These are phyloP conservation scores for Kwoniella botswanensis DNA, from an alignment of 768 basidiomycete genomes.

Conservation along the genomic window DNA sequence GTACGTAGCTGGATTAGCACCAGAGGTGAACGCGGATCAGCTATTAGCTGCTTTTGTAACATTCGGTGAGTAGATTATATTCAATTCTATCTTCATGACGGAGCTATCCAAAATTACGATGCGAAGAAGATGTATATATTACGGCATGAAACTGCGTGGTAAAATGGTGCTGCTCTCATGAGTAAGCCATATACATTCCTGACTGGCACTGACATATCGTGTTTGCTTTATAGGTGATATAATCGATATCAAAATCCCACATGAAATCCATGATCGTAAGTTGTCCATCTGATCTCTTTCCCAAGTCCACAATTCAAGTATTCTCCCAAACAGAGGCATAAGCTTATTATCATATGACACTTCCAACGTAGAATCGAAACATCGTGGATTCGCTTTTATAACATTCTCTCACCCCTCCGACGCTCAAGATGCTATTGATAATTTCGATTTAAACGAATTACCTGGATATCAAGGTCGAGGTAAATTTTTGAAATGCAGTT, in stretches of 20 bases:
- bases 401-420: constrained; percentile 79
- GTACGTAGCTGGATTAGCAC: constrained; percentile 71
- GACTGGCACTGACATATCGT: no score
- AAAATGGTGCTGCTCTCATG: no score
- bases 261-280: constrained; percentile 60
- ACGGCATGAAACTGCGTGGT: no score
- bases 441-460: constrained; percentile 95
- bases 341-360: neutral
- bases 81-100: neutral
- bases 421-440: constrained; percentile 96
- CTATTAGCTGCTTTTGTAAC: constrained; percentile 81
- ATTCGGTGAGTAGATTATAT: constrained; percentile 71
- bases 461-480: constrained; percentile 74
- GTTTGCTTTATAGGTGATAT: constrained; percentile 72
- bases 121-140: no score
- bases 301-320: neutral
- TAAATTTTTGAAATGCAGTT: constrained; percentile 63
- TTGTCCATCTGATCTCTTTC: constrained; percentile 26
- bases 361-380: constrained; percentile 42
- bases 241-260: constrained; percentile 86
- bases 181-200: no score
- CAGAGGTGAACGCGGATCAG: constrained; percentile 78
- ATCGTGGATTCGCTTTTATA: constrained; percentile 89
- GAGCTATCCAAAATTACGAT: no score
- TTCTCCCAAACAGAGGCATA: neutral